phyloP scores from a whole-genome alignment of 1,139 yeast genomes.

The Diutina neorugosa region DNA sequence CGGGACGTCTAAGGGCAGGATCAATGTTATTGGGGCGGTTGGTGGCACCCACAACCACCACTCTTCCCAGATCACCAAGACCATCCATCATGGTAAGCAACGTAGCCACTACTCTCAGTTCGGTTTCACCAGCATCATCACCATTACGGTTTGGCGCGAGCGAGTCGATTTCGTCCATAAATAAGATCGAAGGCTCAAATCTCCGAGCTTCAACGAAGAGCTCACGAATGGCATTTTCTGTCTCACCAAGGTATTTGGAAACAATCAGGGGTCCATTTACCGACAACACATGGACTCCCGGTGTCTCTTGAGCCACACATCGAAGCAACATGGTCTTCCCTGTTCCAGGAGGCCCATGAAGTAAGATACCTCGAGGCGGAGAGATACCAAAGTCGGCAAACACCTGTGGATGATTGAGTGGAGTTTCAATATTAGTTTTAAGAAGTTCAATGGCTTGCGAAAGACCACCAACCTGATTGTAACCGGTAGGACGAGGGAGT shows the following conservation, averaged over 20 bases:
- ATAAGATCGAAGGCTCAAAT: slow-evolving; percentile 76
- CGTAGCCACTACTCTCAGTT: slow-evolving; percentile 82
- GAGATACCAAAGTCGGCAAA: slow-evolving; percentile 79
- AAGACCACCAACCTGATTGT: slow-evolving; percentile 68
- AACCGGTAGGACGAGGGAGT: slow-evolving; percentile 29
- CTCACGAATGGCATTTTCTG: slow-evolving; percentile 74
- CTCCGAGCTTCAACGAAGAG: slow-evolving; percentile 73
- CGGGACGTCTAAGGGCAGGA: slow-evolving; percentile 40
- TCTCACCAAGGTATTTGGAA: slow-evolving; percentile 86
- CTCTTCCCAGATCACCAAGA: slow-evolving; percentile 54
- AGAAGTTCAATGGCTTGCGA: slow-evolving; percentile 47
- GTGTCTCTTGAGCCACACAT: slow-evolving; percentile 61
- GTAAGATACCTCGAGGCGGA: slow-evolving; percentile 80
- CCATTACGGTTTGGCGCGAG: slow-evolving; percentile 71
- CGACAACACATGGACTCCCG: slow-evolving; percentile 64
- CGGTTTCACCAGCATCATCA: slow-evolving; percentile 85
- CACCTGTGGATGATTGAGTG: slow-evolving; percentile 64
- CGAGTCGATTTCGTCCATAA: slow-evolving; percentile 90
- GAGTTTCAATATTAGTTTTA: slow-evolving; percentile 63
- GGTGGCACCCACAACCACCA: slow-evolving; percentile 72
- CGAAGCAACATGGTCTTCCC: slow-evolving; percentile 87
- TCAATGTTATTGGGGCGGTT: slow-evolving; percentile 76
- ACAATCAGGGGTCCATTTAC: slow-evolving; percentile 89
- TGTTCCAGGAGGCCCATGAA: slow-evolving; percentile 97
- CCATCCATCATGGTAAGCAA: slow-evolving; percentile 84